These are phyloP conservation scores for Austroboletus eburneus DNA, from an alignment of 768 basidiomycete species.

Conservation along the genomic window DNA sequence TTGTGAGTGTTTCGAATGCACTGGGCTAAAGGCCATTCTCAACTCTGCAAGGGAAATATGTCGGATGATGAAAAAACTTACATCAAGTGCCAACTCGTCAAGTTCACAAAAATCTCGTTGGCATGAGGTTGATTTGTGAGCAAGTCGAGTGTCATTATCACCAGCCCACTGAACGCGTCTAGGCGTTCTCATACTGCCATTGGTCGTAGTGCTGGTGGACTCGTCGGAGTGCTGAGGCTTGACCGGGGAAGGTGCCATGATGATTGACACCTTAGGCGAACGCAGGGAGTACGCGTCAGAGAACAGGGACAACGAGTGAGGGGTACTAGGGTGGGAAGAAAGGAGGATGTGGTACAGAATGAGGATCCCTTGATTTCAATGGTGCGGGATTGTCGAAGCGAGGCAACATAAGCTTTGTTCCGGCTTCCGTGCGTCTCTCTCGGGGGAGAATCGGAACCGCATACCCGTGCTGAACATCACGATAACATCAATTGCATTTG, in stretches of 20 bases:
- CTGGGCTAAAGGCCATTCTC: constrained; percentile 33
- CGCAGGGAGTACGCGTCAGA: background rate
- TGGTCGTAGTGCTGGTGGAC: constrained; percentile 12
- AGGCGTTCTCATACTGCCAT: constrained; percentile 41
- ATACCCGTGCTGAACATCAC: background rate
- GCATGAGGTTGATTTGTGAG: constrained; percentile 6
- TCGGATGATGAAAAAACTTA: constrained; percentile 27
- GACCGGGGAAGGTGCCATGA: constrained; percentile 15
- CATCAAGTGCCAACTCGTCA: constrained; percentile 53
- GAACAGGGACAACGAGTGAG: background rate
- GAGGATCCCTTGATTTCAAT: background rate
- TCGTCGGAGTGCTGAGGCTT: constrained; percentile 4
- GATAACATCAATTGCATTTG: background rate
- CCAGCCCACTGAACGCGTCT: constrained; percentile 53
- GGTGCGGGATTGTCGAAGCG: background rate
- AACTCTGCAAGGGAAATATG: background rate
- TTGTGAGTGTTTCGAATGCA: constrained; percentile 46
- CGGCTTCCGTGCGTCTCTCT: background rate
- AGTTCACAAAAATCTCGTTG: constrained; percentile 35
- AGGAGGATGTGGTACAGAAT: no score
- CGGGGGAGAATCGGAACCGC: background rate
- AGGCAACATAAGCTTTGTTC: background rate
- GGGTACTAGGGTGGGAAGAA: background rate
- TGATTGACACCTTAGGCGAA: constrained; percentile 9
- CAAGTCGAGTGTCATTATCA: constrained; percentile 6